Percentiles rank a stretch among this genome's conserved stretches.
Evolutionary conservation across 345 rosid species (phyloP).

Genomic region (Microcos paniculata): DNA sequence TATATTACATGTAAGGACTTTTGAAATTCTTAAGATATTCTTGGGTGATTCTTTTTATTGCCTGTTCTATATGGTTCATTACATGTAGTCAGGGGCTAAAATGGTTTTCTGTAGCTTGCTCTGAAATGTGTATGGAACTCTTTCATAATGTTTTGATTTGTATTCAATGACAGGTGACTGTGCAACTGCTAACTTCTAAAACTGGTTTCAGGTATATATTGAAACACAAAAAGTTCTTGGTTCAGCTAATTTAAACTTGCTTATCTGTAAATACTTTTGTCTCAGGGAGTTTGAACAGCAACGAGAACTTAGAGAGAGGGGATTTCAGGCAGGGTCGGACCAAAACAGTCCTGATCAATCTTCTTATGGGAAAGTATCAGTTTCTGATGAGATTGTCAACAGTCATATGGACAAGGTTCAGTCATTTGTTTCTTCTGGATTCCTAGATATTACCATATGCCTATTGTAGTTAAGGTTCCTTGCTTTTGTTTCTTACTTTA

Average conservation of each 20-base stretch:
- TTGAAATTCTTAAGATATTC: conserved; percentile 13
- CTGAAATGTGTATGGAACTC: not conserved
- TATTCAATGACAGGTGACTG: conserved; percentile 60
- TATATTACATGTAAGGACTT: conserved; percentile 77
- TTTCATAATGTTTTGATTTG: conserved; percentile 17
- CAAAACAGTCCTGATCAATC: conserved; percentile 59
- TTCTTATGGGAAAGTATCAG: conserved; percentile 46
- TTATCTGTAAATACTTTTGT: conserved; percentile 20
- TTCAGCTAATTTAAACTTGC: conserved; percentile 9
- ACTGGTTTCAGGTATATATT: conserved; percentile 84
- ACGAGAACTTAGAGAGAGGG: conserved; percentile 86
- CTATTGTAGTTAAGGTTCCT: not conserved
- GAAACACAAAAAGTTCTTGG: conserved; percentile 14
- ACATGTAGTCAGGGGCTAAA: not conserved
- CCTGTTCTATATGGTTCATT: not conserved
- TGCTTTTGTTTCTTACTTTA: not conserved
- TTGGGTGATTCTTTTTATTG: conserved; percentile 5
- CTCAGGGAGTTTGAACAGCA: conserved; percentile 96
- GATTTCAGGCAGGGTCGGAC: conserved; percentile 58
- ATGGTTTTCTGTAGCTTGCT: not conserved
- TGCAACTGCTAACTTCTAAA: conserved; percentile 93
- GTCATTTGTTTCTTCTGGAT: conserved; percentile 21
- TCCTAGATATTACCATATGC: not conserved
- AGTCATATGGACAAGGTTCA: conserved; percentile 63
- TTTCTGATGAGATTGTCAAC: conserved; percentile 48